Percentiles rank a stretch among this genome's conserved stretches.
Conservation (phyloP, 2,329 filamentous ascomycete genomes). For the Aspergillus texensis region DNA sequence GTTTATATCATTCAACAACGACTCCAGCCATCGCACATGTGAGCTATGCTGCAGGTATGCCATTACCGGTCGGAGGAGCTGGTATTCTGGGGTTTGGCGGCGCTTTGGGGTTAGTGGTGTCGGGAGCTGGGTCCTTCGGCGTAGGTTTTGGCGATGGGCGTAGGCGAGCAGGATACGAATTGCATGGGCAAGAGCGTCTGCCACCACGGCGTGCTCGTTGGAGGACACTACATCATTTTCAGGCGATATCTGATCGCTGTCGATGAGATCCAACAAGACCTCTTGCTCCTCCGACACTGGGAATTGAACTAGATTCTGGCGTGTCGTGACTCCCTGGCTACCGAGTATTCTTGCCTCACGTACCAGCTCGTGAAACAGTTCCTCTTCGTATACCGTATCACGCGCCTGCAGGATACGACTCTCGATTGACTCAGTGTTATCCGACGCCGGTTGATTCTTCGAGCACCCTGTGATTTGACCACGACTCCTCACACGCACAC, state of each 20-base stretch:
- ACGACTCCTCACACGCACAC: conserved; percentile 66
- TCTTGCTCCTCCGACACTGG: conserved; percentile 57
- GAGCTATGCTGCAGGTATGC: conserved; percentile 55
- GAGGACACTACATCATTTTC: conserved; percentile 30
- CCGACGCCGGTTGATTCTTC: conserved; percentile 21
- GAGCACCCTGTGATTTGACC: conserved; percentile 62
- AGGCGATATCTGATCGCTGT: conserved; percentile 50
- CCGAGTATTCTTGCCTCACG: conserved; percentile 76
- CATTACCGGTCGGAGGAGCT: conserved; percentile 63
- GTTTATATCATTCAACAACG: conserved; percentile 35
- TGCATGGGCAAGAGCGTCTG: conserved; percentile 66
- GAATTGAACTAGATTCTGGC: conserved; percentile 61
- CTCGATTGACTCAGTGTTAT: conserved; percentile 35
- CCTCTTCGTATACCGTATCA: conserved; percentile 61
- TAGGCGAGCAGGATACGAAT: conserved; percentile 78
- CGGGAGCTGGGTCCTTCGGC: conserved; percentile 65
- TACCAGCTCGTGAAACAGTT: conserved; percentile 87
- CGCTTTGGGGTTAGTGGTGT: conserved; percentile 56
- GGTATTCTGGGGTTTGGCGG: conserved; percentile 53
- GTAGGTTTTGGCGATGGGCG: conserved; percentile 74
- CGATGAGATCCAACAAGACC: conserved; percentile 69
- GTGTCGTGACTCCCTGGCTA: conserved; percentile 69
- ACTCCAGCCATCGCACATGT: conserved; percentile 37
- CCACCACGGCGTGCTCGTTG: conserved; percentile 48
- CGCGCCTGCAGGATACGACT: conserved; percentile 46